A percentile compares a stretch with the other conserved stretches of the same genome.
Evolutionary conservation across 192 early-diverging fungal genomes (phyloP).

Genomic region (Coemansia sp.): DNA sequence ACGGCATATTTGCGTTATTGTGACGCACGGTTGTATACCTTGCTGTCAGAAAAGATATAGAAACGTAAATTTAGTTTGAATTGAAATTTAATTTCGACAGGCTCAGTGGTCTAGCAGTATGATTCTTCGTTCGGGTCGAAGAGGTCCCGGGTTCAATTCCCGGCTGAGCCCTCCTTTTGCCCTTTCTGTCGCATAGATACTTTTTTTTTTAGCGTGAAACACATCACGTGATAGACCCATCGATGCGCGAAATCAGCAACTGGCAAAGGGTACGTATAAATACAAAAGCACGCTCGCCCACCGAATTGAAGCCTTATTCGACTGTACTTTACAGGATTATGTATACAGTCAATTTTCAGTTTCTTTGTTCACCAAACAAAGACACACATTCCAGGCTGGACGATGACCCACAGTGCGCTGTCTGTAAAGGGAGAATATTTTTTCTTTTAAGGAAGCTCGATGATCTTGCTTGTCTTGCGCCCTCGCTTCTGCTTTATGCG

Average conservation of each 20-base stretch:
- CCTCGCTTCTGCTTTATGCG: neutral
- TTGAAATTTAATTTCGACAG: too few relatives aligned
- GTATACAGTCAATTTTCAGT: constrained; percentile 57
- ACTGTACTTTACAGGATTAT: constrained; percentile 39
- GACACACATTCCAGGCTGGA: constrained; percentile 50
- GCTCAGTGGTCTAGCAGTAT: constrained; percentile 55
- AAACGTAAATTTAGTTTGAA: too few relatives aligned
- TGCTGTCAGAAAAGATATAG: too few relatives aligned
- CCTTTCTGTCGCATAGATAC: neutral
- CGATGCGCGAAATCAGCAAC: neutral
- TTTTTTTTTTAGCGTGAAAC: constrained; percentile 5
- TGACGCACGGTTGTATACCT: too few relatives aligned
- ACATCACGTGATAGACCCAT: neutral
- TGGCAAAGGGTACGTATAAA: neutral
- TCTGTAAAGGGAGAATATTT: constrained; percentile 49
- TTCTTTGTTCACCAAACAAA: constrained; percentile 53
- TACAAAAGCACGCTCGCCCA: too few relatives aligned
- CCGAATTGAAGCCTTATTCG: neutral
- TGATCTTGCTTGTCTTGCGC: constrained; percentile 9
- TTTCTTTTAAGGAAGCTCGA: neutral
- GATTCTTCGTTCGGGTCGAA: constrained; percentile 56
- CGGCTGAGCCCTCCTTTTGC: constrained; percentile 7
- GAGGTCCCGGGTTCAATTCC: constrained; percentile 53
- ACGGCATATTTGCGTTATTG: too few relatives aligned
- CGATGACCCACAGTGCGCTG: constrained; percentile 49